A percentile compares a stretch with the other conserved stretches of the same genome.
phyloP scores from a whole-genome alignment of 257 asterid genomes.

The Phtheirospermum japonicum region DNA sequence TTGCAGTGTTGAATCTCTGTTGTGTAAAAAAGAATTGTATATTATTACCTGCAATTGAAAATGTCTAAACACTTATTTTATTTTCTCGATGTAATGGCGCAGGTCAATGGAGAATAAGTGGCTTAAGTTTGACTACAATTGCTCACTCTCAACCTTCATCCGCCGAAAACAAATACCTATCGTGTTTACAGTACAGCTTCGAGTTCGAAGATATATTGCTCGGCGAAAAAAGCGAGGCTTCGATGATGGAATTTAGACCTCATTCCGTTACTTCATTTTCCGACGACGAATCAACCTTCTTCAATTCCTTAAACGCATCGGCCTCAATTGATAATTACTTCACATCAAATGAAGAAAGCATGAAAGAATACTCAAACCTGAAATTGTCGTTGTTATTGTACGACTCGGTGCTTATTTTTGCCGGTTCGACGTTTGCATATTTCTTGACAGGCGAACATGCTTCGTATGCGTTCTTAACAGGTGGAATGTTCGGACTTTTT shows the following conservation, averaged over 20 bases:
- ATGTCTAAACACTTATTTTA: not conserved
- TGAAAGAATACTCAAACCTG: slow-evolving; percentile 72
- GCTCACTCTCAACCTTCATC: slow-evolving; percentile 25
- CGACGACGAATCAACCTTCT: slow-evolving; percentile 30
- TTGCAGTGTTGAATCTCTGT: not conserved
- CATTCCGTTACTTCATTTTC: slow-evolving; percentile 46
- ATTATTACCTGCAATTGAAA: not conserved
- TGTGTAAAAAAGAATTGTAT: not conserved
- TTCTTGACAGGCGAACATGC: slow-evolving; percentile 42
- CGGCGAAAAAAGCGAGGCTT: slow-evolving; percentile 65
- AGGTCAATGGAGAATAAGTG: slow-evolving; percentile 88
- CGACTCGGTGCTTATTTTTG: slow-evolving; percentile 51
- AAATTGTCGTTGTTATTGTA: slow-evolving; percentile 67
- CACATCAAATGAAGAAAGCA: slow-evolving; percentile 61
- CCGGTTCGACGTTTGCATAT: slow-evolving; percentile 54
- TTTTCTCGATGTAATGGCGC: not conserved
- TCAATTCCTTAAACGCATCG: slow-evolving; percentile 19
- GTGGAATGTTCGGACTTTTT: slow-evolving; percentile 69
- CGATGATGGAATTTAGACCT: slow-evolving; percentile 75
- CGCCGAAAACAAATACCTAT: slow-evolving; percentile 26
- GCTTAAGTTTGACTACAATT: slow-evolving; percentile 45
- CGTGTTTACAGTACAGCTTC: slow-evolving; percentile 48
- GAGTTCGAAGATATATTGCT: slow-evolving; percentile 60
- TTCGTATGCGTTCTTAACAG: slow-evolving; percentile 54
- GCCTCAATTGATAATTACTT: slow-evolving; percentile 21